Percentiles rank a stretch among this genome's conserved stretches.
phyloP scores from a whole-genome alignment of 2,329 filamentous ascomycete genomes.

The Aspergillus quadrilineatus region DNA sequence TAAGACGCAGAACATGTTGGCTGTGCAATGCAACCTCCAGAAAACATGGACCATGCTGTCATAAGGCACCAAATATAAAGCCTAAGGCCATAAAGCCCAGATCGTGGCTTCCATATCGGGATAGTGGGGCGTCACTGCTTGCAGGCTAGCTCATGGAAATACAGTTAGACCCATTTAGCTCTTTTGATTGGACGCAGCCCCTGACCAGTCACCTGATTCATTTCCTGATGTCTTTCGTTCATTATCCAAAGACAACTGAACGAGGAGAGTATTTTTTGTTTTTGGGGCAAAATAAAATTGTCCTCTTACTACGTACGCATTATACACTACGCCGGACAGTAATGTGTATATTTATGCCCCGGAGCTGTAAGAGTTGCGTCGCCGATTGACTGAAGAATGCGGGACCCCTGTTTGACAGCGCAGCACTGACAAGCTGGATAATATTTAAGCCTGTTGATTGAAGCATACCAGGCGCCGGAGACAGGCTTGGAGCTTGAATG shows the following conservation, averaged over 20 bases:
- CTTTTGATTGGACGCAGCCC: neutral
- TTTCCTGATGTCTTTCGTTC: neutral
- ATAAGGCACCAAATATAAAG: neutral
- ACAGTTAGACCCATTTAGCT: neutral
- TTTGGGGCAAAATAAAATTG: too few species aligned
- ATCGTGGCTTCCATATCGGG: neutral
- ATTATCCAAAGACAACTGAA: neutral
- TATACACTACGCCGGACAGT: neutral
- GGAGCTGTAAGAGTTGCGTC: neutral
- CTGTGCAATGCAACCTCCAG: neutral
- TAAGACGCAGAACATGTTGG: neutral
- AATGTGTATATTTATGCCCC: neutral
- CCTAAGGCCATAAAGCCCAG: neutral
- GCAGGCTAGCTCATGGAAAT: neutral
- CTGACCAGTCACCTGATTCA: neutral
- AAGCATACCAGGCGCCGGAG: neutral
- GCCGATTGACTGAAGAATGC: conserved; percentile 1
- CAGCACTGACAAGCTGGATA: conserved; percentile 5
- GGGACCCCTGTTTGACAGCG: conserved; percentile 5
- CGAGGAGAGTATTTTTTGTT: neutral
- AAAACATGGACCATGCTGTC: neutral
- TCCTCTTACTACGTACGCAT: too few species aligned
- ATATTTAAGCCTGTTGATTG: neutral
- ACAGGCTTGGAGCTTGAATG: neutral
- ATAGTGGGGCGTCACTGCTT: neutral